Percentiles rank a stretch among this genome's conserved stretches.
These are phyloP conservation scores for Chalciporus piperatus DNA, from an alignment of 768 basidiomycete species.

Conservation along the genomic window DNA sequence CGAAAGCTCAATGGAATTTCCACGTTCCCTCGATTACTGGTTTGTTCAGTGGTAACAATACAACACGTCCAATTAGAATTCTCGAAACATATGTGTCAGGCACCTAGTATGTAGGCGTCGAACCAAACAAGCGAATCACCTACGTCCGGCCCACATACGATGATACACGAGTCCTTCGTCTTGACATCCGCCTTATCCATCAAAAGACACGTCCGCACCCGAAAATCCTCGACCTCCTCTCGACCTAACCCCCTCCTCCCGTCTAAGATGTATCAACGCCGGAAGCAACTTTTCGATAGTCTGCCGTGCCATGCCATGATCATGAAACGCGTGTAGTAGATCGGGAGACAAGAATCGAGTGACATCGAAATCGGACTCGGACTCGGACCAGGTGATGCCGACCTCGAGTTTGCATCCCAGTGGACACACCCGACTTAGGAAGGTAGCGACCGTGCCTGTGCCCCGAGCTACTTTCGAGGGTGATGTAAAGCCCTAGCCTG, in stretches of 20 bases:
- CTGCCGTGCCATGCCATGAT: conserved; percentile 39
- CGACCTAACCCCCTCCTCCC: conserved; percentile 42
- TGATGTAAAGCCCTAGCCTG: conserved; percentile 37
- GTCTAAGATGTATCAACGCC: conserved; percentile 40
- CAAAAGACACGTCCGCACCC: conserved; percentile 43
- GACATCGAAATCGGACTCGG: conserved; percentile 13
- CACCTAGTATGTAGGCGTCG: no score
- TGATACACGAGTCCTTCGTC: conserved; percentile 28
- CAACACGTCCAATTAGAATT: no score
- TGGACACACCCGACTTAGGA: conserved; percentile 52
- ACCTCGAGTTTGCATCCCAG: conserved; percentile 39
- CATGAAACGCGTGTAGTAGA: conserved; percentile 5
- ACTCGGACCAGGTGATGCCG: conserved; percentile 50
- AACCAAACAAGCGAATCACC: no score
- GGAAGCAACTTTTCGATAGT: conserved; percentile 43
- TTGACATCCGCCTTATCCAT: conserved; percentile 31
- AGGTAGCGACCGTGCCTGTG: conserved; percentile 45
- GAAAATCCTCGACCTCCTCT: conserved; percentile 49
- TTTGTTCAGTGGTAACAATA: no score
- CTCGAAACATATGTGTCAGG: no score
- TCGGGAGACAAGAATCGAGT: conserved; percentile 9
- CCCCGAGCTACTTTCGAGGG: conserved; percentile 36
- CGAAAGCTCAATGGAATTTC: no score
- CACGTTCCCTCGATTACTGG: no score
- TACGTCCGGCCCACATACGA: conserved; percentile 18